Base-by-base conservation (phyloP, 805 yeast species). In the Brettanomyces sp. region DNA sequence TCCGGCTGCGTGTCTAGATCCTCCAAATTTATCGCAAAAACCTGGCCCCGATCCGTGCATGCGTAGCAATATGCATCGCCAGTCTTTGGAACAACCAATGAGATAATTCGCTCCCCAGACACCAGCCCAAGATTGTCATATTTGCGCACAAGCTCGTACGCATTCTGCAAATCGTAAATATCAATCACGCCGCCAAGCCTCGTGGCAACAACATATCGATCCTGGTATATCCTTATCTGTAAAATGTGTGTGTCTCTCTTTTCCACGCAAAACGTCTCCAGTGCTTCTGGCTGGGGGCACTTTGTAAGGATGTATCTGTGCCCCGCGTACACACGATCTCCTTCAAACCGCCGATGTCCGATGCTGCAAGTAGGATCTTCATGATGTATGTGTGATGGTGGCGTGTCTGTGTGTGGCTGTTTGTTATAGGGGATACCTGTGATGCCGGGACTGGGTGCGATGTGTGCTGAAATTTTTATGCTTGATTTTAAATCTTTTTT, bases 281-380 rank as follows among this genome's bases (percentile, higher is more conserved):
- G 68, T 21, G 76, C 64, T 43, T 68, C 71, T 0, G 95, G 95
- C 57, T 82, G 85, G 11, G 63, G 0, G 83, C 82, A 33, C 75
- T 74, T 56, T 82, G 79, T 38, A 71, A 68, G 5, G 96, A 84
- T 3, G 96, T 88, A 56, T 90, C 95, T 0, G 91, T 82, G 0
- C 90, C 91, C 44, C 72, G 66, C 18, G 66, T 59, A 54, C 88
- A 87, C 4, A 71, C 56, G 7, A 86, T 66, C 57, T 81, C 88
- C 44, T 82, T 83, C 45, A 82, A 52, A 5, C 76, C 69, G 1
- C 90, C 89, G 1, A 77, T 73, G 54, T 84, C 90, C 49, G 77
- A 84, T 14, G 85, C 75, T 38, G 87, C 69, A 3, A 72, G 80
- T 40, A 84, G 54, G 12, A 83, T 58, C 61, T 74, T 81, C 91